Base-by-base conservation (phyloP, 306 rosid species). In the Sindora glabra region DNA sequence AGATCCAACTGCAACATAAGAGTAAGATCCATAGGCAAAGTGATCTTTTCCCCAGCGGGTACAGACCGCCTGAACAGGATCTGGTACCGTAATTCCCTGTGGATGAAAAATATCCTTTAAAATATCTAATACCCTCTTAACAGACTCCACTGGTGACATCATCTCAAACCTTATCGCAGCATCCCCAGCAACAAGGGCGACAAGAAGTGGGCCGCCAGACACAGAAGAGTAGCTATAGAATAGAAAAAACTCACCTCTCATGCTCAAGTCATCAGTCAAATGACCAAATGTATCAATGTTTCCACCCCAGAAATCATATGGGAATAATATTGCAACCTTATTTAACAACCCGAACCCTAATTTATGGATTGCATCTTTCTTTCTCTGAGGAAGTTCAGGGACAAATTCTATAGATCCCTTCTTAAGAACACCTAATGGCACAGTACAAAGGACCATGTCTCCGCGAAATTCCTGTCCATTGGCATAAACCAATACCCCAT, bases 291-390 rank as follows among this genome's bases (percentile, higher is more conserved):
- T 89, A 62, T 89, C 97, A 58, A 89, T 71, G 60, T 86, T 79
- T 32, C 95, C 95, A 73, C 97, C 97, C 97, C 97, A 89, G 32
- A 89, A 89, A 62, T 89, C 83, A 58, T 84, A 73, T 0, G 97
- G 97, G 70, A 89, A 86, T 74, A 89, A 44, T 65, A 89, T 77
- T 13, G 84, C 91, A 59, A 89, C 97, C 77, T 89, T 89, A 65
- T 89, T 89, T 59, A 89, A 56, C 48, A 89, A 74, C 30, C 97
- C 97, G 39, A 89, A 89, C 49, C 97, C 97, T 74, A 89, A 64
- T 64, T 85, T 77, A 67, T 56, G 85, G 65, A 89, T 89, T 19
- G 89, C 97, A 66, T 86, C 97, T 57, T 64, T 81, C 82, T 89
- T 89, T 50, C 85, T 78, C 65, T 81, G 92, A 42, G 95, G 97